A percentile compares a stretch with the other conserved stretches of the same genome.
Conservation (phyloP, 164 flowering plant genomes). For the Magnolia kwangsiensis region DNA sequence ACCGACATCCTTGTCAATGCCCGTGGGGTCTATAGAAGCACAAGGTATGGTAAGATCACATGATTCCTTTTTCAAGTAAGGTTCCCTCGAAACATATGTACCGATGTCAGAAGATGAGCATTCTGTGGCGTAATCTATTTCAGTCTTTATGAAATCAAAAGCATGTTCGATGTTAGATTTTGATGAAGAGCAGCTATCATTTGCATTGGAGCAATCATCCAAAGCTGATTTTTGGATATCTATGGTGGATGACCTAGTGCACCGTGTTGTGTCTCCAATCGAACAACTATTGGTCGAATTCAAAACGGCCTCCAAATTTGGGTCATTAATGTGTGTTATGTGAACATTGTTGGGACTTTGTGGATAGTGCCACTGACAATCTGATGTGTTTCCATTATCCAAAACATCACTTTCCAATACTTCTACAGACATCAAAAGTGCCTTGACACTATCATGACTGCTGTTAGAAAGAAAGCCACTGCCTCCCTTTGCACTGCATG, state of each 20-base stretch:
- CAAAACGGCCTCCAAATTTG: constrained; percentile 5
- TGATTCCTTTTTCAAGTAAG: constrained; percentile 43
- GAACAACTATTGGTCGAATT: constrained; percentile 17
- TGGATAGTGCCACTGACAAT: not conserved
- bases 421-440: not conserved
- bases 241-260: constrained; percentile 22
- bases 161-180: constrained; percentile 48
- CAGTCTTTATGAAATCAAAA: constrained; percentile 35
- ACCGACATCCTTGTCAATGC: constrained; percentile 11
- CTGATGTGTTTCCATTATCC: not conserved
- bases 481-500: constrained; percentile 18
- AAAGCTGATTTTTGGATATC: constrained; percentile 14
- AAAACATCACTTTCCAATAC: constrained; percentile 10
- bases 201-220: constrained; percentile 30
- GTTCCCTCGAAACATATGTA: constrained; percentile 21
- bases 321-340: not conserved
- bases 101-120: constrained; percentile 70
- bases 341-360: constrained; percentile 10
- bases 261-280: constrained; percentile 13
- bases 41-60: constrained; percentile 30
- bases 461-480: constrained; percentile 9
- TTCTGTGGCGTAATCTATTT: constrained; percentile 48
- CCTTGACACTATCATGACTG: not conserved
- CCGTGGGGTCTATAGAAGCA: constrained; percentile 15
- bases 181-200: constrained; percentile 63